Base-by-base conservation (phyloP, 2,329 filamentous ascomycete species). In the Cladobotryum protrusum region DNA sequence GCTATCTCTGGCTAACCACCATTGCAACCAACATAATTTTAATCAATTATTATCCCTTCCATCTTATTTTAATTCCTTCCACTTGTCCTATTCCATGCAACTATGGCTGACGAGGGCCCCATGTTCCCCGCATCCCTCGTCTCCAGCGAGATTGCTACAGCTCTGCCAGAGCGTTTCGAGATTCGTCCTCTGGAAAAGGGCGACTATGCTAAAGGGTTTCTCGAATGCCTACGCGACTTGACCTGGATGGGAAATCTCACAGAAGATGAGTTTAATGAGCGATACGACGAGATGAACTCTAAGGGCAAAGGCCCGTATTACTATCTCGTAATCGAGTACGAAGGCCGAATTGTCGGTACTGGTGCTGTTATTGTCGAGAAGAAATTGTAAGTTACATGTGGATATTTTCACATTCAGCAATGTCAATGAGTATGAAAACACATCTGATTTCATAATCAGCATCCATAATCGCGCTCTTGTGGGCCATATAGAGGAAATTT, bases 401-500 rank as follows among this genome's bases (percentile, higher is more conserved):
- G 33, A 14, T 20, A 32, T 32, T 12, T 15, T 19, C 11, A 9
- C 18, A 15, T 13, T 12, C n/a, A 4, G 2, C 3, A 4, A 6
- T 5, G 24, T 3, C 1, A 34, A 47, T 3, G 6, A 12, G 18
- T 4, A n/a, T 13, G 11, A 8, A 24, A n/a, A 15, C 14, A 19
- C 6, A 11, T 5, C n/a, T 12, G 33, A 29, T 7, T n/a, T 4
- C 12, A 11, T 6, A 4, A 42, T 3, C 41, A 80, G 77, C 58
- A 86, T 87, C 55, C 83, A 86, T 60, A 75, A 82, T 52, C 76
- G 85, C 19, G 82, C 82, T 17, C 69, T 79, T 13, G 86, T 89
- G 4, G 88, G 87, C 1, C 88, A 93, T 61, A 86, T 93, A 61
- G 88, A 93, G 68, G 88, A 93, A 64, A 91, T 93, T 62, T 86